phyloP scores from a whole-genome alignment of 2,329 filamentous ascomycete genomes.

The Clonostachys rosea region DNA sequence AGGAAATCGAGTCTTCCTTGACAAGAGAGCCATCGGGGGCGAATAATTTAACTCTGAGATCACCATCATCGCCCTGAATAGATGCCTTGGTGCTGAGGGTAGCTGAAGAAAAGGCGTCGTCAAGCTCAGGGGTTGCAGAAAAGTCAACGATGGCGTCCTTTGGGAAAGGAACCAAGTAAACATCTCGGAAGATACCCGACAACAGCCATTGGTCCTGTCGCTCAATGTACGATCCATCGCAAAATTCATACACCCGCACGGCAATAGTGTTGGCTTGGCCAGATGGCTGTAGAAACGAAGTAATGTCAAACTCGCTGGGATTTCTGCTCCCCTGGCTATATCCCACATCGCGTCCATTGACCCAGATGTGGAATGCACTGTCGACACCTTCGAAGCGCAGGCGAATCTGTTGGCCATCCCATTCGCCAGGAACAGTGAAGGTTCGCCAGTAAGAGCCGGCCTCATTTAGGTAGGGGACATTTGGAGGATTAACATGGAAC shows the following conservation, averaged over 20 bases:
- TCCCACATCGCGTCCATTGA: conserved; percentile 64
- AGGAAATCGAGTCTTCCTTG: conserved; percentile 2
- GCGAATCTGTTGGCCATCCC: conserved; percentile 50
- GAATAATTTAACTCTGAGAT: conserved; percentile 7
- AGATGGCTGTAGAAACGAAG: conserved; percentile 34
- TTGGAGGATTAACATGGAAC: conserved; percentile 62
- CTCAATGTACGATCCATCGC: conserved; percentile 68
- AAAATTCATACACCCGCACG: conserved; percentile 69
- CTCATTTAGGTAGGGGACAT: conserved; percentile 59
- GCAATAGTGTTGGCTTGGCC: conserved; percentile 49
- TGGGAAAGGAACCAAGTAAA: conserved; percentile 60
- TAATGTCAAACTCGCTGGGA: conserved; percentile 69
- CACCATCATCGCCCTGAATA: conserved; percentile 25
- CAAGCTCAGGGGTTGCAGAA: conserved; percentile 49
- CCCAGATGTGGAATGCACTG: conserved; percentile 64
- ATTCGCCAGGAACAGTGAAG: conserved; percentile 46
- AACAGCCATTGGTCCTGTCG: conserved; percentile 70
- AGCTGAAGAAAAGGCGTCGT: conserved; percentile 48
- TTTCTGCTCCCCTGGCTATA: conserved; percentile 72
- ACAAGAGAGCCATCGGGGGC: conserved; percentile 1
- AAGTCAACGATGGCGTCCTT: conserved; percentile 50
- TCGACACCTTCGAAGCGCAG: conserved; percentile 73
- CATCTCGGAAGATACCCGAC: conserved; percentile 64
- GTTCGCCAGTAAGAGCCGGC: conserved; percentile 57
- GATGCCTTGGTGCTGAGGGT: conserved; percentile 40